phyloP scores from a whole-genome alignment of 805 yeast species.

The Pichia eremophila region DNA sequence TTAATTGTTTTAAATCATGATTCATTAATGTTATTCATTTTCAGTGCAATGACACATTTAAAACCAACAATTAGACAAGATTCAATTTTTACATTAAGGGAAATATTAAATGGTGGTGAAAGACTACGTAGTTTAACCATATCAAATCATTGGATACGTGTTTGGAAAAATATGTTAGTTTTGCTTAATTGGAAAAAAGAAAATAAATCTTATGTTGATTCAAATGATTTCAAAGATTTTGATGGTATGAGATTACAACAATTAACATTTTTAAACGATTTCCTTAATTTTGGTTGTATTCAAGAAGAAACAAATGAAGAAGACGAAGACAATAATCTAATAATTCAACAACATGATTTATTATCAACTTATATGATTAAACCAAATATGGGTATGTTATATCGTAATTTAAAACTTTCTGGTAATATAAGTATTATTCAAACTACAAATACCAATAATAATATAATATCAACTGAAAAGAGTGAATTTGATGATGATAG shows the following conservation, averaged over 20 bases:
- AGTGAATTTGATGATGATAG: neutral
- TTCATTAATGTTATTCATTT: conserved; percentile 59
- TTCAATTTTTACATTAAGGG: conserved; percentile 56
- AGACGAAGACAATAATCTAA: neutral
- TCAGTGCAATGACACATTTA: conserved; percentile 92
- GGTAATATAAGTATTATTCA: conserved; percentile 17
- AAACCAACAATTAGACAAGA: conserved; percentile 66
- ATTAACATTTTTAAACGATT: conserved; percentile 28
- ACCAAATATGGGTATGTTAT: conserved; percentile 26
- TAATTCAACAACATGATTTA: conserved; percentile 34
- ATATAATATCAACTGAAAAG: neutral
- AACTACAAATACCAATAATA: neutral
- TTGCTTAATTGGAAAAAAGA: conserved; percentile 59
- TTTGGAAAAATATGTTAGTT: conserved; percentile 57
- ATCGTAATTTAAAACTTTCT: conserved; percentile 51
- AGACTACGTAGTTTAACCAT: conserved; percentile 36
- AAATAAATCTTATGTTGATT: conserved; percentile 13
- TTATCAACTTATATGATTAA: conserved; percentile 47
- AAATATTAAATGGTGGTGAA: conserved; percentile 39
- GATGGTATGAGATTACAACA: conserved; percentile 24
- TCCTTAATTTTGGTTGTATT: conserved; percentile 20
- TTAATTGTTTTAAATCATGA: conserved; percentile 52
- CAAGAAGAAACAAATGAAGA: conserved; percentile 10
- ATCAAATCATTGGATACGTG: conserved; percentile 52
- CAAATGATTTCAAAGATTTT: conserved; percentile 14